Conservation (phyloP, 192 early-diverging fungal species). For the Coemansia sp. region DNA sequence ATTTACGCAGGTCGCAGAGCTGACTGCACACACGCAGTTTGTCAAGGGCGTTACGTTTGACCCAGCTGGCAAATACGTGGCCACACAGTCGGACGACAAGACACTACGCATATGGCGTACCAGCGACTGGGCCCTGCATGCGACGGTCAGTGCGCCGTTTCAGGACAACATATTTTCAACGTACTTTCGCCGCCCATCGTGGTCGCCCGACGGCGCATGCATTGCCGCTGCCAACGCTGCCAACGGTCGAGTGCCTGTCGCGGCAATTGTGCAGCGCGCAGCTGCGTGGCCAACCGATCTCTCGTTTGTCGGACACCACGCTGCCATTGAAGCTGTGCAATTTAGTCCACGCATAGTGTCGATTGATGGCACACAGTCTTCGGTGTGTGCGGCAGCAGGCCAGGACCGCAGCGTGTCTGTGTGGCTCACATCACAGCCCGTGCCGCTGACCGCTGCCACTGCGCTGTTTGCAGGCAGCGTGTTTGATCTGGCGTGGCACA, state of each 20-base stretch:
- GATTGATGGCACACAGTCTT: conserved; percentile 32
- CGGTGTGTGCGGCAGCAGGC: conserved; percentile 82
- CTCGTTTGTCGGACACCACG: conserved; percentile 83
- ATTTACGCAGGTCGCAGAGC: conserved; percentile 66
- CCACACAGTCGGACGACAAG: conserved; percentile 92
- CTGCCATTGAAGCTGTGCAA: conserved; percentile 83
- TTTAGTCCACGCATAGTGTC: conserved; percentile 83
- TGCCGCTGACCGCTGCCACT: conserved; percentile 68
- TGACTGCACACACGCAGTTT: conserved; percentile 77
- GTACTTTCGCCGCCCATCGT: conserved; percentile 87
- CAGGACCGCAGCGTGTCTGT: conserved; percentile 85
- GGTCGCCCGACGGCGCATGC: conserved; percentile 96
- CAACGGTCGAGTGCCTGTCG: conserved; percentile 71
- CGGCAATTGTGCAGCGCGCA: conserved; percentile 74
- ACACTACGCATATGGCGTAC: conserved; percentile 82
- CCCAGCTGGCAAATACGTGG: conserved; percentile 90
- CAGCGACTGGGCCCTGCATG: conserved; percentile 82
- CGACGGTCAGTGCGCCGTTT: conserved; percentile 70
- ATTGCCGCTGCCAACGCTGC: conserved; percentile 89
- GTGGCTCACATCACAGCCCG: conserved; percentile 76
- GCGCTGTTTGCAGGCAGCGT: conserved; percentile 81
- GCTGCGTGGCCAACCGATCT: conserved; percentile 70
- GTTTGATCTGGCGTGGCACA: conserved; percentile 84
- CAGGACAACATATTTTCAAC: conserved; percentile 77
- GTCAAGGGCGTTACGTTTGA: conserved; percentile 98